Conservation (phyloP, 192 early-diverging fungal species). For the Chytriomyces sp. region DNA sequence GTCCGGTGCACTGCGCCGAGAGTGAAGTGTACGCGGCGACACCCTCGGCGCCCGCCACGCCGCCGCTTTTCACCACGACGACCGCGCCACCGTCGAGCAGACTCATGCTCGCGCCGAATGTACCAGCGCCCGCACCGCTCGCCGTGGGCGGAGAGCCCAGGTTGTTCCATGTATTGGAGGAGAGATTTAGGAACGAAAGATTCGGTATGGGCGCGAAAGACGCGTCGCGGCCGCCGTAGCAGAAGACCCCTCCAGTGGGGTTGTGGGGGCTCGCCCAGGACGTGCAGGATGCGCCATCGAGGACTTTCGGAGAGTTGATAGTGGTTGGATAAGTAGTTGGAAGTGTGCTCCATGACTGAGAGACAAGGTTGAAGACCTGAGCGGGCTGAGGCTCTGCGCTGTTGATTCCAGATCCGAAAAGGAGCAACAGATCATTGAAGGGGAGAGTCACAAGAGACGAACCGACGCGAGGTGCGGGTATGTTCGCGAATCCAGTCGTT, state of each 20-base stretch:
- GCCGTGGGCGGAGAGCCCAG: slow-evolving; percentile 8
- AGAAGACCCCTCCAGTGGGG: slow-evolving; percentile 20
- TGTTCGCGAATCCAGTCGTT: background rate
- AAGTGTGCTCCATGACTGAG: background rate
- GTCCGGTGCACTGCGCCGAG: background rate
- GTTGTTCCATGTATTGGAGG: background rate
- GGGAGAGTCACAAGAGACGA: slow-evolving; percentile 11
- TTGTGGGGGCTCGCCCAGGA: slow-evolving; percentile 12
- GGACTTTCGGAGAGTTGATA: background rate
- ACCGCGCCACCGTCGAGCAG: slow-evolving; percentile 17
- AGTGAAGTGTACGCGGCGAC: background rate
- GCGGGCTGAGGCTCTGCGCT: background rate
- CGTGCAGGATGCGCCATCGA: slow-evolving; percentile 19
- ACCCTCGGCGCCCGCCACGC: background rate
- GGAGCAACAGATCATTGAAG: background rate
- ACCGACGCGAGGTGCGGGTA: background rate
- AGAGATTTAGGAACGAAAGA: slow-evolving; percentile 8
- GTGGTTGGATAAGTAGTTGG: background rate
- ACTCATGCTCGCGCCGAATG: slow-evolving; percentile 12
- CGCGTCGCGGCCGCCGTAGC: slow-evolving; percentile 10
- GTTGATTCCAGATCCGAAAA: background rate
- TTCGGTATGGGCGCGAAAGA: background rate
- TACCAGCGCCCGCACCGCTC: background rate
- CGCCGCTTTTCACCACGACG: slow-evolving; percentile 9
- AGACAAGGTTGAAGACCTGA: background rate